Percentiles rank a stretch among this genome's conserved stretches.
Evolutionary conservation across 176 grass and related monocot species (phyloP).

Genomic region (Stipa capillata): DNA sequence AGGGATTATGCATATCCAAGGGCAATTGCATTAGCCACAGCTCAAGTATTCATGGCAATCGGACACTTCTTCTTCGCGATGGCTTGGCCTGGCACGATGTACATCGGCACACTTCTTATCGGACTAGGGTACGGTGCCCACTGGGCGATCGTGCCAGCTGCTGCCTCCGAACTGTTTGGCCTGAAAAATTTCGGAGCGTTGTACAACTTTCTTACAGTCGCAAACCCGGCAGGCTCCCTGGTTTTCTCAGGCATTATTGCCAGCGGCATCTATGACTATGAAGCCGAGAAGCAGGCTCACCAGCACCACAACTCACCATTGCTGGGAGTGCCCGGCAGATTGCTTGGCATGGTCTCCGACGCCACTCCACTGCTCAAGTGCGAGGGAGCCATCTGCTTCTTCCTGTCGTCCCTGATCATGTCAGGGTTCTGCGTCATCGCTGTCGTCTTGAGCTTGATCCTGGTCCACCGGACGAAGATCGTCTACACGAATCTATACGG

Average conservation of each 20-base stretch:
- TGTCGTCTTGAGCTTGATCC: constrained; percentile 48
- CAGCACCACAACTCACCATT: constrained; percentile 28
- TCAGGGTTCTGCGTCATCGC: constrained; percentile 74
- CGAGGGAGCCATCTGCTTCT: constrained; percentile 71
- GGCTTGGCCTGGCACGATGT: constrained; percentile 59
- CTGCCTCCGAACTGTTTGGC: constrained; percentile 59
- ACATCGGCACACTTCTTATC: constrained; percentile 41
- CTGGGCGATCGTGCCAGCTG: constrained; percentile 54
- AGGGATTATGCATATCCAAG: constrained; percentile 86
- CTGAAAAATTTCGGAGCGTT: constrained; percentile 60
- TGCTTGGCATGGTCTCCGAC: constrained; percentile 20
- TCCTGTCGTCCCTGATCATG: constrained; percentile 81
- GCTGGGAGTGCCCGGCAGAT: not conserved
- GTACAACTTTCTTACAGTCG: constrained; percentile 55
- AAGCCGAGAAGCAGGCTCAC: constrained; percentile 71
- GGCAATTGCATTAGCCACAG: constrained; percentile 61
- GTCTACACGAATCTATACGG: constrained; percentile 70
- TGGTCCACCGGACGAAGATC: constrained; percentile 64
- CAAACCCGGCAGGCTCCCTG: constrained; percentile 75
- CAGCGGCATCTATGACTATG: constrained; percentile 76
- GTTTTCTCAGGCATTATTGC: constrained; percentile 93
- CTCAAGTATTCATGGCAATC: constrained; percentile 69
- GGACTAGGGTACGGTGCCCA: constrained; percentile 54
- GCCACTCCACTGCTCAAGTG: constrained; percentile 45
- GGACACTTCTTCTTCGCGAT: constrained; percentile 83